Evolutionary conservation across 2,329 filamentous ascomycete genomes (phyloP).

Genomic region (Ophiognomonia clavigignenti-juglandacearum): DNA sequence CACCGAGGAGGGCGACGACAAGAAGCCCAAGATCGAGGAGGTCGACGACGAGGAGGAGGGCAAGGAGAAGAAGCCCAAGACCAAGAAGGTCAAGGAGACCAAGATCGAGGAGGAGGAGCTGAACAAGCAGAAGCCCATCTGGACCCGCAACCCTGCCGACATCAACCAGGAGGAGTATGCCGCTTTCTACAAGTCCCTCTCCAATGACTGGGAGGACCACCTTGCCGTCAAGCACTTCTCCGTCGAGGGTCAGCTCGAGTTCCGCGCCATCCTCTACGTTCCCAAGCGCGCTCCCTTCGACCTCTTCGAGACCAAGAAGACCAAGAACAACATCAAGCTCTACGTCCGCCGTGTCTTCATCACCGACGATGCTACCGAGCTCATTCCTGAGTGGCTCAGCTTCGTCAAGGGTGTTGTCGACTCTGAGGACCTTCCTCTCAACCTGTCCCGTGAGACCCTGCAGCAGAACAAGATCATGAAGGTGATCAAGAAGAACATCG

Average conservation of each 20-base stretch:
- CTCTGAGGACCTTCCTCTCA: conserved; percentile 98
- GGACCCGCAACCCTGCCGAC: conserved; percentile 77
- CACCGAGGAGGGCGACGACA: conserved; percentile 67
- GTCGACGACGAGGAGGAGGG: conserved; percentile 82
- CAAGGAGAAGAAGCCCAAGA: conserved; percentile 88
- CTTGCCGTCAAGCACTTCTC: conserved; percentile 99
- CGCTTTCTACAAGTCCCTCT: conserved; percentile 99
- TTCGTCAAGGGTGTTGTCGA: conserved; percentile 99
- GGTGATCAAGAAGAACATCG: conserved; percentile 99
- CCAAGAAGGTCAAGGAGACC: conserved; percentile 99
- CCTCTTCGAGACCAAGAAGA: conserved; percentile 99
- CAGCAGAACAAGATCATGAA: conserved; percentile 99
- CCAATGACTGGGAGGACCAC: conserved; percentile 99
- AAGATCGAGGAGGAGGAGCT: conserved; percentile 98
- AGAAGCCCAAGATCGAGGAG: conserved; percentile 95
- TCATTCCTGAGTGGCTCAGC: conserved; percentile 98
- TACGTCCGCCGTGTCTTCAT: conserved; percentile 99
- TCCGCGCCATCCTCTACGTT: conserved; percentile 98
- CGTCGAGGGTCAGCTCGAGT: conserved; percentile 99
- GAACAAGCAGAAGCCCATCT: conserved; percentile 90
- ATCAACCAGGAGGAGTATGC: conserved; percentile 92
- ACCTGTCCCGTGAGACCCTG: conserved; percentile 98
- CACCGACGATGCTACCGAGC: conserved; percentile 97
- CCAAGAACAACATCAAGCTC: conserved; percentile 99
- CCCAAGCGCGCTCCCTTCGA: conserved; percentile 99